These are phyloP conservation scores for Lasiodiplodia citricola DNA, from an alignment of 2,329 filamentous ascomycete species.

Conservation along the genomic window DNA sequence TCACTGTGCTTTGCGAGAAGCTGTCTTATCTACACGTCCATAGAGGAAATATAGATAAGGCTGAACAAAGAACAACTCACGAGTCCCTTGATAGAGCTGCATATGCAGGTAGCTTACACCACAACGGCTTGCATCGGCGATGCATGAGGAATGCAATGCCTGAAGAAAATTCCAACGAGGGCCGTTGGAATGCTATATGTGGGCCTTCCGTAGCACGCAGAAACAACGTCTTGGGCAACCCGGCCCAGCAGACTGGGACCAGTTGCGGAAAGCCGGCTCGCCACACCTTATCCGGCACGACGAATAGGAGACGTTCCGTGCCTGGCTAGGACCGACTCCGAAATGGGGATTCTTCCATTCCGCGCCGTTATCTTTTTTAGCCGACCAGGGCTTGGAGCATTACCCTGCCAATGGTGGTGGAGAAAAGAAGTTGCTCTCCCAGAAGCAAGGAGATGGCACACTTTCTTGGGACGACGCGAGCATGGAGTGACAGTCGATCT, in stretches of 20 bases:
- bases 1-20: not conserved
- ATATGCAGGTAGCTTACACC: not conserved
- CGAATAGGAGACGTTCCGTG: conserved; percentile 4
- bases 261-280: not conserved
- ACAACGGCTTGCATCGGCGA: not conserved
- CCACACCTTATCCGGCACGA: not conserved
- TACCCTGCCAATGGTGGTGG: not conserved
- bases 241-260: not conserved
- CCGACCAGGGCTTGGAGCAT: not conserved
- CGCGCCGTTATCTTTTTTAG: not conserved
- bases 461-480: not conserved
- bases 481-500: not conserved
- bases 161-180: conserved; percentile 10
- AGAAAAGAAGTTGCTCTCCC: not conserved
- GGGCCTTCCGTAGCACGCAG: not conserved
- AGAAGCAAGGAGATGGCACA: not conserved
- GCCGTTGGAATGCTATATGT: not conserved
- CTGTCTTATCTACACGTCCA: not conserved
- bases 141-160: not conserved
- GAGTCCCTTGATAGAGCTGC: not conserved
- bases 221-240: conserved; percentile 1
- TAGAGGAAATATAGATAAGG: not conserved
- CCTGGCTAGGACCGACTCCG: not conserved
- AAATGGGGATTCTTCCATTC: not conserved
- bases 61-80: not conserved